phyloP scores from a whole-genome alignment of 139 green algal genomes.

The Protoeuglena noctilucae region DNA sequence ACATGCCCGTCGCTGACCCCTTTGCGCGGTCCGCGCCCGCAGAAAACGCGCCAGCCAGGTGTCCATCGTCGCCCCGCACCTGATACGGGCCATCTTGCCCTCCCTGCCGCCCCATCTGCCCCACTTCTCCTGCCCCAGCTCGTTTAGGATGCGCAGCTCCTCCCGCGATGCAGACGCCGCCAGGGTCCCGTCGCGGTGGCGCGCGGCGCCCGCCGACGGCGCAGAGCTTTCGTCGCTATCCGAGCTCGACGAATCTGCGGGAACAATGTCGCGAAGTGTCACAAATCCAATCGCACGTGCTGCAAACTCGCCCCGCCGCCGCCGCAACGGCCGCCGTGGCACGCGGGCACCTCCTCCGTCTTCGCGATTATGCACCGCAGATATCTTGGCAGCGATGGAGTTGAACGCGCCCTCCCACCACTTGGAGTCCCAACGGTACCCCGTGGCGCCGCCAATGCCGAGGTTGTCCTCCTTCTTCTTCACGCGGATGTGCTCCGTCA shows the following conservation, averaged over 20 bases:
- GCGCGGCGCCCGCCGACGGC: not conserved
- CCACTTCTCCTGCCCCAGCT: slow-evolving; percentile 38
- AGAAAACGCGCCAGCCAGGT: no score
- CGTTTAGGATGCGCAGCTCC: slow-evolving; percentile 40
- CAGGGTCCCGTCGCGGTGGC: slow-evolving; percentile 47
- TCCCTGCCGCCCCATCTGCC: slow-evolving; percentile 42
- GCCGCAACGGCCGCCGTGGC: no score
- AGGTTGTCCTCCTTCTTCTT: slow-evolving; percentile 68
- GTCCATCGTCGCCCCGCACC: slow-evolving; percentile 33
- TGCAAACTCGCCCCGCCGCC: no score
- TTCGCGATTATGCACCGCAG: not conserved
- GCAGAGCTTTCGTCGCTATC: not conserved
- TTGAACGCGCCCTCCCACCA: slow-evolving; percentile 70
- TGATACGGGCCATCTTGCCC: slow-evolving; percentile 65
- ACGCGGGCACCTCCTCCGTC: not conserved
- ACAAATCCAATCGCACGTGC: no score
- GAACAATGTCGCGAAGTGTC: no score
- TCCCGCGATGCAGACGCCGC: slow-evolving; percentile 19
- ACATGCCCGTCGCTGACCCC: no score
- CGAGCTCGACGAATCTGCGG: slow-evolving; percentile 1
- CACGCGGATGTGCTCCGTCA: slow-evolving; percentile 50
- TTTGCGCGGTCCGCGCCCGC: no score
- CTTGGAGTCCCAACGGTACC: slow-evolving; percentile 43
- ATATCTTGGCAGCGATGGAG: slow-evolving; percentile 21
- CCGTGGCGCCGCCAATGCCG: slow-evolving; percentile 40